These are phyloP conservation scores for Cyclotella choctawhatcheeana DNA, from an alignment of 108 stramenopile species.

Conservation along the genomic window DNA sequence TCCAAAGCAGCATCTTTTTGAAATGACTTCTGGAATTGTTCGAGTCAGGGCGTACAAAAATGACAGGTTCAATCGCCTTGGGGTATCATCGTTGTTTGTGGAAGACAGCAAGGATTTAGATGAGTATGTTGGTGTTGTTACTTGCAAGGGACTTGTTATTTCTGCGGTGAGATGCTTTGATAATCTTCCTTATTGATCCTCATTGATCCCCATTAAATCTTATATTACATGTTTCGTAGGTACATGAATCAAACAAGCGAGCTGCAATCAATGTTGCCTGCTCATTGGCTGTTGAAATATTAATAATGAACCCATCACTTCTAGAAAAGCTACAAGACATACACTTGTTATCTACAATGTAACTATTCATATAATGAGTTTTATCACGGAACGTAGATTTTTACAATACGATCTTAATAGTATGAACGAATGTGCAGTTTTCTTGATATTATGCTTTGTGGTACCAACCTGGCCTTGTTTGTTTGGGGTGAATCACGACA, in stretches of 20 bases:
- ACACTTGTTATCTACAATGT: not conserved
- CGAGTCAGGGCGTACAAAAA: conserved; percentile 22
- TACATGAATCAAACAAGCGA: conserved; percentile 4
- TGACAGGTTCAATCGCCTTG: conserved; percentile 1
- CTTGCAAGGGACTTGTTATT: conserved; percentile 19
- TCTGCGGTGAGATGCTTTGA: not conserved
- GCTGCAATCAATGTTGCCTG: conserved; percentile 26
- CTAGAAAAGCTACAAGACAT: conserved; percentile 14
- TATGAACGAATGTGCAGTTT: too few species aligned
- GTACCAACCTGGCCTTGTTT: too few species aligned
- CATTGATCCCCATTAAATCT: not conserved
- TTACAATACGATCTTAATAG: too few species aligned
- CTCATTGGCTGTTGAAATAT: conserved; percentile 26
- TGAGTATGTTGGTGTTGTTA: conserved; percentile 19
- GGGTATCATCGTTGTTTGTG: not conserved
- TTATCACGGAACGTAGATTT: too few species aligned
- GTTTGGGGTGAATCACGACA: too few species aligned
- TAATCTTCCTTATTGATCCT: not conserved
- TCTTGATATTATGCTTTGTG: too few species aligned
- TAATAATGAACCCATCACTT: conserved; percentile 5
- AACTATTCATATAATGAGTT: not conserved
- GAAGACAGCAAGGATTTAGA: not conserved
- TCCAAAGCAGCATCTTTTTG: conserved; percentile 53
- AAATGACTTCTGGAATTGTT: conserved; percentile 41
- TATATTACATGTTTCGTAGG: not conserved